A percentile compares a stretch with the other conserved stretches of the same genome.
These are phyloP conservation scores for Pyrus betulifolia DNA, from an alignment of 306 rosid species.

Conservation along the genomic window DNA sequence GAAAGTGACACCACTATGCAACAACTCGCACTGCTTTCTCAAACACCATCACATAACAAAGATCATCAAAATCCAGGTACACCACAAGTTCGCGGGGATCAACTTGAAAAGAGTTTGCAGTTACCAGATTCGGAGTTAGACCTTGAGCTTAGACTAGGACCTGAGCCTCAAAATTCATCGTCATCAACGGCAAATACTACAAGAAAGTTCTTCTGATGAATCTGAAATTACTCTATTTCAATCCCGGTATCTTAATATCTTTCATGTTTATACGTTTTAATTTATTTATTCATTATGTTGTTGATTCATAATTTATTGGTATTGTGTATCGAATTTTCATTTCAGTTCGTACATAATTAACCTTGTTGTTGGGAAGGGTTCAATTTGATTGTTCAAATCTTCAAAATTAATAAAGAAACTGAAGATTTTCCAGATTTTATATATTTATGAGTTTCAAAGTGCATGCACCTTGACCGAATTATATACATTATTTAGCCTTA, in stretches of 20 bases:
- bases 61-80: background rate
- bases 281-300: background rate
- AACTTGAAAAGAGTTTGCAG: background rate
- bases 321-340: background rate
- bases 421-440: background rate
- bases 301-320: background rate
- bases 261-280: background rate
- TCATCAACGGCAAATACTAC: slow-evolving; percentile 26
- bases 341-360: background rate
- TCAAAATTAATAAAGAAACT: background rate
- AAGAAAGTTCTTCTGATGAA: slow-evolving; percentile 57
- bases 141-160: slow-evolving; percentile 87
- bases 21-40: slow-evolving; percentile 9
- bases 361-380: background rate
- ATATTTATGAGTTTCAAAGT: background rate
- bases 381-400: background rate
- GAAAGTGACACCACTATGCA: background rate
- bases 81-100: background rate
- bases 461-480: background rate
- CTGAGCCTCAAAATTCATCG: slow-evolving; percentile 43
- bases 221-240: background rate
- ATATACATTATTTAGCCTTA: background rate
- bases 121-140: slow-evolving; percentile 35
- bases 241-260: slow-evolving; percentile 2
- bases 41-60: background rate